These are phyloP conservation scores for Colletotrichum acutatum DNA, from an alignment of 2,329 filamentous ascomycete species.

Conservation along the genomic window DNA sequence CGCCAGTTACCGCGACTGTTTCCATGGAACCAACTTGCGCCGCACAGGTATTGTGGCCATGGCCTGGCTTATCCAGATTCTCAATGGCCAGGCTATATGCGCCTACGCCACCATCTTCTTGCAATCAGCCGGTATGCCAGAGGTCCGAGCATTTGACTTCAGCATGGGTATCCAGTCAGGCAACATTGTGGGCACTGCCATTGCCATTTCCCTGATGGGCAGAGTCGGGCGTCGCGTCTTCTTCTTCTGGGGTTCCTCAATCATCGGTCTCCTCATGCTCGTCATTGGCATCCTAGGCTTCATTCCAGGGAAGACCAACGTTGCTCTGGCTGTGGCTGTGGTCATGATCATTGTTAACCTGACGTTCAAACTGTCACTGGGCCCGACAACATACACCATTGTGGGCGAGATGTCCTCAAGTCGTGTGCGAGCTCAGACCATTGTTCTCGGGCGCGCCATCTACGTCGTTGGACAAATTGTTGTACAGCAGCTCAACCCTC, in stretches of 20 bases:
- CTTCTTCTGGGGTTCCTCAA: slow-evolving; percentile 51
- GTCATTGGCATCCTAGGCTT: slow-evolving; percentile 53
- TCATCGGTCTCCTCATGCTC: slow-evolving; percentile 52
- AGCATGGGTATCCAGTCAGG: slow-evolving; percentile 61
- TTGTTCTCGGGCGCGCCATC: slow-evolving; percentile 53
- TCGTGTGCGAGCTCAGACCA: slow-evolving; percentile 56
- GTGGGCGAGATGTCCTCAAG: slow-evolving; percentile 57
- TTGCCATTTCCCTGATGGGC: slow-evolving; percentile 52
- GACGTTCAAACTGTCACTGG: slow-evolving; percentile 56
- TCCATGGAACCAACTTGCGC: slow-evolving; percentile 48
- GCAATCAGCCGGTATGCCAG: slow-evolving; percentile 58
- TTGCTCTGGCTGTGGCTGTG: slow-evolving; percentile 48
- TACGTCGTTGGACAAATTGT: slow-evolving; percentile 56
- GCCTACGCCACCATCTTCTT: slow-evolving; percentile 63
- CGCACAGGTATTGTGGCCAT: slow-evolving; percentile 45
- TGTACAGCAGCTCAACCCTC: slow-evolving; percentile 49
- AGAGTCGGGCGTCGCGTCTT: slow-evolving; percentile 52
- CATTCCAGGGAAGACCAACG: slow-evolving; percentile 35
- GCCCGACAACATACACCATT: slow-evolving; percentile 55
- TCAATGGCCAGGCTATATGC: slow-evolving; percentile 58
- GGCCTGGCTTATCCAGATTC: slow-evolving; percentile 42
- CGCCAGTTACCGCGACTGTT: slow-evolving; percentile 51
- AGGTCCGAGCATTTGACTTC: slow-evolving; percentile 53
- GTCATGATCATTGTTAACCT: slow-evolving; percentile 53
- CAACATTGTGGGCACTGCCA: slow-evolving; percentile 52